Evolutionary conservation across 2,329 filamentous ascomycete species (phyloP), one percentile per base, ranked within the genome.

Genomic region (Nannizziopsis arthrosporioides): DNA sequence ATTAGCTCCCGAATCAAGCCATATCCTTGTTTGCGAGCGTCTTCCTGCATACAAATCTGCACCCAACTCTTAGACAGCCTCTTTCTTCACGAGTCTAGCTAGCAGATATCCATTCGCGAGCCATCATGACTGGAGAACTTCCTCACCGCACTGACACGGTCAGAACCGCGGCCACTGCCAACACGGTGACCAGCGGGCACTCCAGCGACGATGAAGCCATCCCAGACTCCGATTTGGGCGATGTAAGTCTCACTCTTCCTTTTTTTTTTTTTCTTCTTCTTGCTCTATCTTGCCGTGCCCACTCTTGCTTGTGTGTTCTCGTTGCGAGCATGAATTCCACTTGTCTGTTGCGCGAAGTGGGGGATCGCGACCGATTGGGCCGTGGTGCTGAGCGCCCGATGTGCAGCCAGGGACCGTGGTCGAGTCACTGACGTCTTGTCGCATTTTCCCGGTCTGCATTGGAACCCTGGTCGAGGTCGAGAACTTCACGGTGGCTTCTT

Each of bases 151-250:
- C 51, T 7, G 31, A 12, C 1, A 53, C 48, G 42, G 44, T 48
- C 14, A 52, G 59, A 22, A 63, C 61, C 40, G 22, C 22, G 22
- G 22, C 22, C 22, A 27, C 22, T 27, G 7, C 22, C 22, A 27
- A 27, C 22, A 47, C 42, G n/a, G 41, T 48, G 10, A 55, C 52
- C 3, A 41, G 34, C 8, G n/a, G n/a, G n/a, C 37, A 19, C 14
- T 52, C 53, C 2, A 55, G 56, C 19, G 51, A 57, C 44, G 56
- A 54, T 9, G 49, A 51, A 9, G 65, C 61, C 5, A 63, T 69
- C 50, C 63, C 66, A 7, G 59, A 64, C 6, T 63, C 63, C 6
- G 67, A 70, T 55, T 66, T 65, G 53, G 69, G 62, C 54, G 63
- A 65, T 59, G 66, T 67, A 51, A 51, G 63, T 62, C 10, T 37